Base-by-base conservation (phyloP, 2,329 filamentous ascomycete species). In the Monilinia fructicola region DNA sequence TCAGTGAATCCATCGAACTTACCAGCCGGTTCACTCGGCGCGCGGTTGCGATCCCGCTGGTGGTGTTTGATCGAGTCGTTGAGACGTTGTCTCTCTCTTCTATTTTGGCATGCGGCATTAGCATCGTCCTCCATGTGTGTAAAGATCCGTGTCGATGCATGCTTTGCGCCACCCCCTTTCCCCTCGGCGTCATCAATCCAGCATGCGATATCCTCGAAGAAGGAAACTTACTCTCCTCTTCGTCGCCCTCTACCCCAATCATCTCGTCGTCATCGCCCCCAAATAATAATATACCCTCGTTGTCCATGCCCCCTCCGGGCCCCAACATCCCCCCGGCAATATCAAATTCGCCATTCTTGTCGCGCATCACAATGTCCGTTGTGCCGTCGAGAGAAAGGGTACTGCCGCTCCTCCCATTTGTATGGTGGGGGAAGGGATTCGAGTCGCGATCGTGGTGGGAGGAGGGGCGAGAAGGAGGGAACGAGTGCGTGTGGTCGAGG, bases 21-120 rank as follows among this genome's bases (percentile, higher is more conserved):
- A 90, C 89, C 88, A 78, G 89, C 87, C 60, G 87, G 85, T 70
- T 90, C 87, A 72, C 85, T 86, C 12, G 86, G 82, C 59, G 83
- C 78, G 59, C 80, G 79, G 72, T 81, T 83, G 69, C 83, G 81
- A 71, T 83, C 83, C 66, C 85, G 81, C 71, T 85, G 83, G 74
- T 88, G 84, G 72, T 86, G 84, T 73, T 83, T 86, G 44, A 90
- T 83, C 1, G 84, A 85, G 69, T 89, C 86, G 31, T 84, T 81
- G 14, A 89, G 76, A 61, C 82, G 79, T 74, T 89, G 85, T 63
- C 84, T 80, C 74, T 80, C 74, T 89, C 87, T 66, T 82, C 85
- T 87, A 68, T 59, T 60, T 71, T 65, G 62, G 69, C 68, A 69
- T 54, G 48, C 69, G 42, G 7, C 23, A 58, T 67, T 50, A 58